phyloP scores from a whole-genome alignment of 805 yeast species.

The Starmerella geochares region DNA sequence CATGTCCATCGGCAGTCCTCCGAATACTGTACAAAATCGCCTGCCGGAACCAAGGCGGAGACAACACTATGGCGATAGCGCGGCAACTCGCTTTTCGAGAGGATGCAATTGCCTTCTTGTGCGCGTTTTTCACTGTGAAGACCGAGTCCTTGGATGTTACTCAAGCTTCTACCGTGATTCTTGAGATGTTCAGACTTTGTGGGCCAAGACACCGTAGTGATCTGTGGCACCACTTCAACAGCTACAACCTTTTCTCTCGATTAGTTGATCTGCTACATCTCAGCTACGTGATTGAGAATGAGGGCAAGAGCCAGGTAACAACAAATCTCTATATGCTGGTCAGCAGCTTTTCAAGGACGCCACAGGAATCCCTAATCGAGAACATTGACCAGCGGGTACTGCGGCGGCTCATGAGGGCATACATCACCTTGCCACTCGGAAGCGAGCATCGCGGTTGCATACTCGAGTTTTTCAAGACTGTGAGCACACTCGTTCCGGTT shows the following conservation, averaged over 20 bases:
- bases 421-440: conserved; percentile 18
- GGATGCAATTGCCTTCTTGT: conserved; percentile 19
- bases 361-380: conserved; percentile 35
- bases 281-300: conserved; percentile 3
- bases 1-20: conserved; percentile 8
- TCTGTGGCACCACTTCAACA: conserved; percentile 25
- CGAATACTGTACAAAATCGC: conserved; percentile 11
- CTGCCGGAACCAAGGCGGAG: neutral
- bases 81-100: conserved; percentile 22
- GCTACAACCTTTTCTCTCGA: conserved; percentile 15
- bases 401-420: conserved; percentile 31
- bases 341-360: conserved; percentile 35
- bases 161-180: conserved; percentile 15
- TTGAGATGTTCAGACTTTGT: conserved; percentile 21
- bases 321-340: conserved; percentile 20
- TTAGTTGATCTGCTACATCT: conserved; percentile 18
- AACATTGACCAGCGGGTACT: conserved; percentile 29
- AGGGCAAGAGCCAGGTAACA: conserved; percentile 8
- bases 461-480: conserved; percentile 37
- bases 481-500: conserved; percentile 28
- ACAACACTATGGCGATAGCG: conserved; percentile 14
- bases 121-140: conserved; percentile 10
- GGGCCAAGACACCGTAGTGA: conserved; percentile 24
- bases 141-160: conserved; percentile 6
- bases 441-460: conserved; percentile 34